Evolutionary conservation across 345 rosid species (phyloP), one percentile per base, ranked within the genome.

Genomic region (Hibiscus trionum): DNA sequence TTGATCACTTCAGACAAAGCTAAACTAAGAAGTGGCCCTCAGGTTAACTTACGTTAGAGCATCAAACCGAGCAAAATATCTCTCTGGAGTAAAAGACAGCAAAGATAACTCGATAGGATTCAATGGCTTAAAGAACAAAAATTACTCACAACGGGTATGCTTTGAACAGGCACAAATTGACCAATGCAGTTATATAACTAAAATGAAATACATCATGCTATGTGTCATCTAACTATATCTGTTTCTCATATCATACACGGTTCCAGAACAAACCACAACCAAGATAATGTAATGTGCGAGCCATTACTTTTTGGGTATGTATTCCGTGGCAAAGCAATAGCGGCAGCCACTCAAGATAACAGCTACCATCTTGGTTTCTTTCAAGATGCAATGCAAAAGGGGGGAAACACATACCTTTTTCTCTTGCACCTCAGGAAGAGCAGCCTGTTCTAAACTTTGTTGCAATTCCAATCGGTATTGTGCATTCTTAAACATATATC

Each of bases 401-500:
- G 55, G 50, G 17, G 17, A 16, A 16, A 68, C 27, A 1, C 60
- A 55, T 63, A 90, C 98, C 91, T 84, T 83, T 72, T 76, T 68
- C 58, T 95, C 85, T 60, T 85, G 86, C 39, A 72, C 85, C n/a
- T 90, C 94, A 52, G 94, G 96, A 68, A 92, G 91, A 75, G 96
- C 93, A 80, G 82, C 97, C 76, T 85, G 96, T 79, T 92, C 94
- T 85, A 95, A 82, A 78, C 98, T 87, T 70, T 90, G 93, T 64
- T 95, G 99, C 88, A 95, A 82, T 59, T 95, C 99, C 78, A 95
- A 55, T 66, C 97, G 89, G 73, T 86, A 89, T 46, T 95, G 97
- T 49, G 90, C 98, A 70, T 90, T 95, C 85, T 86, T 85, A 72
- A 95, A 92, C 99, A 95, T 92, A 78, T 95, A 95, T 50, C 99